Evolutionary conservation across 768 basidiomycete genomes (phyloP), one percentile per base, ranked within the genome.

Genomic region (Podaxis rugospora): DNA sequence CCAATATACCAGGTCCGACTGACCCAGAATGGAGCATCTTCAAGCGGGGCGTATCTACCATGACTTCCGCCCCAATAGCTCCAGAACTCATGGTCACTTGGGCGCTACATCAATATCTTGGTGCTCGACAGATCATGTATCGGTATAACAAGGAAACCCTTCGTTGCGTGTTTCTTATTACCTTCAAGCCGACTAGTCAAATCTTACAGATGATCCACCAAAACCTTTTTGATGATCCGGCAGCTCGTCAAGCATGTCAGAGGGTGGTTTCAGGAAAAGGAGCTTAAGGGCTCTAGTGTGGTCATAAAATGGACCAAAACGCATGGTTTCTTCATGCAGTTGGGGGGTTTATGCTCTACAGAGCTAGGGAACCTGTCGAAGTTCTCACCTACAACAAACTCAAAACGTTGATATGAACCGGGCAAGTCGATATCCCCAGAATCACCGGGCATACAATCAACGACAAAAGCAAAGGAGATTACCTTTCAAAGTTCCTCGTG

Each of bases 401-500:
- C 18, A 49, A 60, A 2, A 32, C 36, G 1, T 46, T 63, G 4
- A n/a, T 44, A 27, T 6, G 14, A 11, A 28, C 21, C 13, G 47
- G 54, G 11, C 13, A 53, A 40, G 56, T 65, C 9, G 47, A 63
- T 25, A 57, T 63, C 14, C 62, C 64, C 11, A 46, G 54, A n/a
- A 53, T 66, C 37, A 50, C 60, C 7, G 54, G 62, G 28, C 55
- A 57, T 39, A 56, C 63, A 7, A 70, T 73, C 49, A 52, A 59
- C 27, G 66, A 71, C 66, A 65, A 65, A 28, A 71, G 69, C 64
- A 71, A 71, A 49, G 66, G 63, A 0, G 66, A 71, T 32, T 61
- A 56, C 13, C 59, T 73, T 7, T 57, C 67, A 7, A 72, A 71
- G 39, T 40, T 51, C 4, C 42, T 73, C 13, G 62, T 69, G 6